These are phyloP conservation scores for Solanum okadae DNA, from an alignment of 257 asterid genomes.

Conservation along the genomic window DNA sequence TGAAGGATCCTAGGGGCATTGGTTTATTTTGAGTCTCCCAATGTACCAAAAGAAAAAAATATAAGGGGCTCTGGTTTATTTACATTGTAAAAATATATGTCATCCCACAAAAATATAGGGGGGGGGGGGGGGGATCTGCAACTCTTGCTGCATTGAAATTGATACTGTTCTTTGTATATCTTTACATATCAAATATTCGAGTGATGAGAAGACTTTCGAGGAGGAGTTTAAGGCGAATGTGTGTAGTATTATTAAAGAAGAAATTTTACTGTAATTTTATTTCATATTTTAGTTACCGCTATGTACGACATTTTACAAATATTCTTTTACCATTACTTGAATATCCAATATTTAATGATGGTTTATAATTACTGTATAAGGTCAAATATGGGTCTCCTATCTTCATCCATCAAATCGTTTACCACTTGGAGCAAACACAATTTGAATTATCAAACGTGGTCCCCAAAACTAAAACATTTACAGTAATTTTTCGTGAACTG, in stretches of 20 bases:
- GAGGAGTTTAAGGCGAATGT: neutral
- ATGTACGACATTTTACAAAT: neutral
- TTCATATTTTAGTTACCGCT: neutral
- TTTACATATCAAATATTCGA: neutral
- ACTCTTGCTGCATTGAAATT: neutral
- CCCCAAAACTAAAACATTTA: neutral
- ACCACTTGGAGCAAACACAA: neutral
- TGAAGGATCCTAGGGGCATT: neutral
- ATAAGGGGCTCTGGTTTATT: neutral
- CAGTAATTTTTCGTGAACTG: neutral
- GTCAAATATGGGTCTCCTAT: neutral
- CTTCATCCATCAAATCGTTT: neutral
- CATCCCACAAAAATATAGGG: neutral
- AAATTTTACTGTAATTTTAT: neutral
- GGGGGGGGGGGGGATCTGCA: neutral
- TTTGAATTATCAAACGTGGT: neutral
- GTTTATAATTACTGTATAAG: neutral
- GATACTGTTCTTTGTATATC: neutral
- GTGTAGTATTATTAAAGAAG: neutral
- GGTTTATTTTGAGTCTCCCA: neutral
- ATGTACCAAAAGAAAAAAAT: neutral
- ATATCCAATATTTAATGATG: neutral
- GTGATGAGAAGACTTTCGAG: neutral
- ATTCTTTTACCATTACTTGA: neutral
- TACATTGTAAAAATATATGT: neutral